Conservation (phyloP, 768 basidiomycete genomes). For the Ephemerocybe angulata region DNA sequence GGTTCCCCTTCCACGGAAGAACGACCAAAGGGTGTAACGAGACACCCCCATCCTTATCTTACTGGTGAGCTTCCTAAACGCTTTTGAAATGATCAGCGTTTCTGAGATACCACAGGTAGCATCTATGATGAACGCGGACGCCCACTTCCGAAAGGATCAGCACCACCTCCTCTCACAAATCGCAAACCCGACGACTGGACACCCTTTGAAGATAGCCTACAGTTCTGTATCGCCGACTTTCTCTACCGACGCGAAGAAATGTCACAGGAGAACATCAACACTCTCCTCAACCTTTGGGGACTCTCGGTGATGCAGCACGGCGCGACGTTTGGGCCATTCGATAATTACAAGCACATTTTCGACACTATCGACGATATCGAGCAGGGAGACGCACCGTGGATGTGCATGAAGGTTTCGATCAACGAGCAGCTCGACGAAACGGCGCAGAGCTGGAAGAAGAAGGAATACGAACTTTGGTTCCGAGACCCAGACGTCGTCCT, state of each 20-base stretch:
- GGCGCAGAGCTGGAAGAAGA: conserved; percentile 26
- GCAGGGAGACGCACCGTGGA: conserved; percentile 36
- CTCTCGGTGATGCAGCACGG: conserved; percentile 11
- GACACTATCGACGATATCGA: conserved; percentile 30
- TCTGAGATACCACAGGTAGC: neutral
- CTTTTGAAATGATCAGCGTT: neutral
- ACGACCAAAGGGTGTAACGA: neutral
- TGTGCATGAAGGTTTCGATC: conserved; percentile 27
- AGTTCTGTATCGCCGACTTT: conserved; percentile 18
- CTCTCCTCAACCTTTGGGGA: conserved; percentile 23
- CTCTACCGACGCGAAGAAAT: conserved; percentile 16
- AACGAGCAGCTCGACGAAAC: conserved; percentile 10
- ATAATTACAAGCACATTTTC: conserved; percentile 27
- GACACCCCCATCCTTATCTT: neutral
- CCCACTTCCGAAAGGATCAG: neutral
- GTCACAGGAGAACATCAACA: conserved; percentile 20
- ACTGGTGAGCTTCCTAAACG: neutral
- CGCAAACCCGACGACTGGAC: conserved; percentile 7
- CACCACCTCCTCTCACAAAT: neutral
- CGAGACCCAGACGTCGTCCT: conserved; percentile 25
- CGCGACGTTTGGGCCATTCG: conserved; percentile 26
- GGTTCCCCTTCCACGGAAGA: neutral
- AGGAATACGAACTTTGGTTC: conserved; percentile 28
- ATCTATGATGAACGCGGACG: neutral
- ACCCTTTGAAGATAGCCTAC: conserved; percentile 13